Percentiles rank a stretch among this genome's conserved stretches.
Evolutionary conservation across 1,139 yeast genomes (phyloP).

Genomic region (Yamadazyma friedrichii): DNA sequence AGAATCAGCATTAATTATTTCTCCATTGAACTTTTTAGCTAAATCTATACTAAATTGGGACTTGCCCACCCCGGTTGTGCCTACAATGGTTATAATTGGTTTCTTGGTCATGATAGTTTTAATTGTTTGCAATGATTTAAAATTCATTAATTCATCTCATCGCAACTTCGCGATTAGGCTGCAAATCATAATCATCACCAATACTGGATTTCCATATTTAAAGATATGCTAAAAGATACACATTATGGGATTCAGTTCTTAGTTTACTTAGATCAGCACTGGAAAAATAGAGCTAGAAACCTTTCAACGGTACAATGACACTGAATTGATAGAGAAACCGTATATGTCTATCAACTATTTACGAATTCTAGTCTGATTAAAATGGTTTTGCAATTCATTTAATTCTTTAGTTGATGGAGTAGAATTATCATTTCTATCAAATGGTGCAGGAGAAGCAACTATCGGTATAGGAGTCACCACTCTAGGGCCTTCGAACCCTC

Average conservation of each 20-base stretch:
- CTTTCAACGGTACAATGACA: too few species aligned
- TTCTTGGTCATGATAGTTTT: conserved; percentile 2
- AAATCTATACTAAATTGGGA: conserved; percentile 81
- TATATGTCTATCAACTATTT: background rate
- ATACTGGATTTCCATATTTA: too few species aligned
- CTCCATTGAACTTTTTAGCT: conserved; percentile 79
- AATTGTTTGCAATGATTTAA: background rate
- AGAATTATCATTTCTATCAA: conserved; percentile 4
- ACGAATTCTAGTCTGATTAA: conserved; percentile 11
- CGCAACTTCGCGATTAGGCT: too few species aligned
- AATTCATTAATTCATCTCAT: too few species aligned
- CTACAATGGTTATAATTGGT: conserved; percentile 67
- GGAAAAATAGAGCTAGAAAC: too few species aligned
- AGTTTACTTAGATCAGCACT: too few species aligned
- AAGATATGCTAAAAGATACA: too few species aligned
- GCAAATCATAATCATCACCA: too few species aligned
- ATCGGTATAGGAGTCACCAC: conserved; percentile 17
- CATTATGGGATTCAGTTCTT: too few species aligned
- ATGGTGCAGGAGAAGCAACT: conserved; percentile 14
- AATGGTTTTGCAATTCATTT: conserved; percentile 13
- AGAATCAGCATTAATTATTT: conserved; percentile 91
- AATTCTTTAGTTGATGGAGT: conserved; percentile 15
- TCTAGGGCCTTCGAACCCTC: conserved; percentile 5
- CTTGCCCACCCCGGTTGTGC: conserved; percentile 98
- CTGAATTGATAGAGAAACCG: too few species aligned